Percentiles rank a stretch among this genome's conserved stretches.
These are phyloP conservation scores for Globisporangium sylvaticum DNA, from an alignment of 352 stramenopile genomes.

Conservation along the genomic window DNA sequence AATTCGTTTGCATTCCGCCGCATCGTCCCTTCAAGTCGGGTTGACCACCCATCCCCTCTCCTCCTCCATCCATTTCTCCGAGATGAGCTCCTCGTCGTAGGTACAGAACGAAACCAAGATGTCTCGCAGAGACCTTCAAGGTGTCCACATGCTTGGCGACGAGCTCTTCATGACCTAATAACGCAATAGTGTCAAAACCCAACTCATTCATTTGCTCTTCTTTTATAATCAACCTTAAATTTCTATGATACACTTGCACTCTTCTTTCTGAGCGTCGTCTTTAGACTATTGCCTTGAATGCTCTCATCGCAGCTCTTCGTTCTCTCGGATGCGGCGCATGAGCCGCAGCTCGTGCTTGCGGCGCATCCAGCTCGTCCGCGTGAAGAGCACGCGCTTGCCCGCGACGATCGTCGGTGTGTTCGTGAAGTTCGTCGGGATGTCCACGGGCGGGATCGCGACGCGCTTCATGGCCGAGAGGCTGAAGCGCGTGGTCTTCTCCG, in stretches of 20 bases:
- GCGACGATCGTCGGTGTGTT: constrained; percentile 39
- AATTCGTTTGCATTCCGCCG: not conserved
- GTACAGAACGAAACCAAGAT: too few species aligned
- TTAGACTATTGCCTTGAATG: too few species aligned
- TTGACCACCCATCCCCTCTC: not conserved
- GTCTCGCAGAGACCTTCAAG: too few species aligned
- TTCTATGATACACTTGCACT: not conserved
- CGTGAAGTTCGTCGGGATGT: constrained; percentile 47
- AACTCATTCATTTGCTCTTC: too few species aligned
- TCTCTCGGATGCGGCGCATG: constrained; percentile 5
- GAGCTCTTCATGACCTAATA: too few species aligned
- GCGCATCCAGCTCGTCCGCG: not conserved
- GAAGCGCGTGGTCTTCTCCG: constrained; percentile 45
- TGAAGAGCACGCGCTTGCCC: constrained; percentile 24
- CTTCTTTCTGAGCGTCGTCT: too few species aligned
- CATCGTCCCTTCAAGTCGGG: too few species aligned
- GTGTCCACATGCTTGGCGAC: too few species aligned
- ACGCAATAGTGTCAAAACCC: too few species aligned
- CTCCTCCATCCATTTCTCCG: not conserved
- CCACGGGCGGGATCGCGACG: constrained; percentile 47
- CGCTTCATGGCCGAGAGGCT: constrained; percentile 57
- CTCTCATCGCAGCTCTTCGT: not conserved
- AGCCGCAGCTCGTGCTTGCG: constrained; percentile 5
- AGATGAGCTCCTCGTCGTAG: too few species aligned
- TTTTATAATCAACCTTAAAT: not conserved